Base-by-base conservation (phyloP, 495 filamentous ascomycete genomes). In the Neohortaea acidophila region DNA sequence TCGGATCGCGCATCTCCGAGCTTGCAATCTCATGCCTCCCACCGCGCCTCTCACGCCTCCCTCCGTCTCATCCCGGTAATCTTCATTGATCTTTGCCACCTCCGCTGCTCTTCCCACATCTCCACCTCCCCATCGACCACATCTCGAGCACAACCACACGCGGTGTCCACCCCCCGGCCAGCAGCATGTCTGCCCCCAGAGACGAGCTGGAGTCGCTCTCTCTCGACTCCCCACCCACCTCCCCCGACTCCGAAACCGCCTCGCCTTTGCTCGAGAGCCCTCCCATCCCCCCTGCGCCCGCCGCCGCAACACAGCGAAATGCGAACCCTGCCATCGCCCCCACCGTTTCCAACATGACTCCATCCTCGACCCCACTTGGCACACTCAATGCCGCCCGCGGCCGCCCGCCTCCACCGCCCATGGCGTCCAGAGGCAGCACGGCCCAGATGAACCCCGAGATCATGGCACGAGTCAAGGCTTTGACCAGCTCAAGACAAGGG, bases 281-380 rank as follows among this genome's bases (percentile, higher is more conserved):
- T 10, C 15, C 39, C 18, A 22, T 36, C 3, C 28, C 18, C 18
- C 21, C 15, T 5, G 25, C 30, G 1, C 31, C 26, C 19, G 17
- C 44, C 36, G 21, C 38, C 34, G 5, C 37, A 13, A 5, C 28
- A 31, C 28, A 31, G 6, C 6, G 12, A 31, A 15, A 6, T 15
- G 4, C 34, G 41, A 21, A 43, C 39, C 15, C 38, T 22, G 8
- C 40, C 35, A 5, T 23, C 18, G 15, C 36, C 21, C 2, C 36
- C 27, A 49, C 35, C 34, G 5, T 41, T 18, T 36, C 46, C 31
- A 48, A 36, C 29, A 81, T 89, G 67, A 79, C 67, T 38, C 59
- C 79, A 2, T 81, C 77, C 14, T 87, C 86, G 14, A 84, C 76
- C 35, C 81, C 80, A 37, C 57, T 91, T 21, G 86, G 80, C n/a